A percentile compares a stretch with the other conserved stretches of the same genome.
Evolutionary conservation across 371 early-diverging fungal species (phyloP).

Genomic region (Lichtheimia hyalospora): DNA sequence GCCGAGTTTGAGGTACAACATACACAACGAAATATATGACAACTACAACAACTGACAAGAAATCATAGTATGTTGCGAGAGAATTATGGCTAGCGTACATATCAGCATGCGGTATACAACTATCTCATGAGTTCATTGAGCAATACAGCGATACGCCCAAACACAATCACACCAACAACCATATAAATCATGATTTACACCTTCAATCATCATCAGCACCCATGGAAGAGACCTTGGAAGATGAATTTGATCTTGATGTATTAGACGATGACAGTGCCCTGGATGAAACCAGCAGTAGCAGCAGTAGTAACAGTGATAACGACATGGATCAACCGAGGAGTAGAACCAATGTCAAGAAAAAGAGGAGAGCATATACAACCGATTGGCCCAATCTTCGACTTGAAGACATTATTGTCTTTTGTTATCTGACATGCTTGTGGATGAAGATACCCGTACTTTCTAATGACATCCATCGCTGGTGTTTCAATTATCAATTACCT

Average conservation of each 20-base stretch:
- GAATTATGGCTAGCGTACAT: neutral
- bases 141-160: neutral
- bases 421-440: constrained; percentile 2
- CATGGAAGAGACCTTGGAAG: neutral
- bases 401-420: neutral
- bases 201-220: neutral
- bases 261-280: neutral
- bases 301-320: no score
- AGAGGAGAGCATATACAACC: neutral
- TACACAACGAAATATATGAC: neutral
- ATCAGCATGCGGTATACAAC: neutral
- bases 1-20: neutral
- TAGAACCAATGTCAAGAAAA: neutral
- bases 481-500: neutral
- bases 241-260: constrained; percentile 1
- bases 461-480: constrained; percentile 1
- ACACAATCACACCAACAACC: no score
- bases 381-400: constrained; percentile 1
- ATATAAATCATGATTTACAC: neutral
- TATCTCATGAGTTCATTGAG: neutral
- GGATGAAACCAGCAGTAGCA: no score
- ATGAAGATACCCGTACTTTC: neutral
- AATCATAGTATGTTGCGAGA: neutral
- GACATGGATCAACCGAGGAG: neutral
- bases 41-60: no score